Conservation (phyloP, 768 basidiomycete genomes). For the Pilatotrama ljubarskyi region DNA sequence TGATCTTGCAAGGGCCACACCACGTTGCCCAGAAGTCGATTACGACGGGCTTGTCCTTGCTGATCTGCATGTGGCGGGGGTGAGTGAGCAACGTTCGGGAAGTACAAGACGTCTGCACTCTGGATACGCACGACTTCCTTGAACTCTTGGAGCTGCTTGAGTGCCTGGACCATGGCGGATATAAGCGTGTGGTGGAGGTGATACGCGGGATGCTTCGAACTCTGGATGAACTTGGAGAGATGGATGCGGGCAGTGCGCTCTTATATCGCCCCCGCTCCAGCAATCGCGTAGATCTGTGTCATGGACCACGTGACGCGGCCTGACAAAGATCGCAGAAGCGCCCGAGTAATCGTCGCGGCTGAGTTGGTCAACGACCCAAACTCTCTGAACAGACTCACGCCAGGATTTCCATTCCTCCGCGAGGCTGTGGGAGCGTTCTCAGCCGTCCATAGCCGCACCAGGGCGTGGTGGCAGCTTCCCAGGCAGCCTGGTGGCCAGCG, state of each 20-base stretch:
- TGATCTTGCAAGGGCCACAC: slow-evolving; percentile 71
- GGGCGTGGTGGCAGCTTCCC: too few species aligned
- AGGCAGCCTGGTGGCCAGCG: too few species aligned
- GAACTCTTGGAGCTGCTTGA: slow-evolving; percentile 26
- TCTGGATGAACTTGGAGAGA: not conserved
- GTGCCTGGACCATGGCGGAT: slow-evolving; percentile 22
- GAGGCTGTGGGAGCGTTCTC: not conserved
- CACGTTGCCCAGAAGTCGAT: slow-evolving; percentile 80
- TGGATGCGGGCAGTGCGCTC: not conserved
- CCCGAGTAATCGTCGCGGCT: slow-evolving; percentile 5
- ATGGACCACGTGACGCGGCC: slow-evolving; percentile 12
- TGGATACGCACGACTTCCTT: slow-evolving; percentile 41
- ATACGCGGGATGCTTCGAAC: not conserved
- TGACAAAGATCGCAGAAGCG: slow-evolving; percentile 10
- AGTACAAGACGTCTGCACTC: not conserved
- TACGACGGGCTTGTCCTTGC: slow-evolving; percentile 45
- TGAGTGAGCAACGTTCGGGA: not conserved
- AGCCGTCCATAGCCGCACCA: not conserved
- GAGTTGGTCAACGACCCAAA: not conserved
- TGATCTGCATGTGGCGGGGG: slow-evolving; percentile 37
- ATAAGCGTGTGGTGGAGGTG: not conserved
- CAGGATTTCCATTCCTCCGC: not conserved
- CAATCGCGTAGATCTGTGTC: slow-evolving; percentile 17
- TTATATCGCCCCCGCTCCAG: slow-evolving; percentile 9
- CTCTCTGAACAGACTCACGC: not conserved